Evolutionary conservation across 768 basidiomycete genomes (phyloP).

Genomic region (Phlegmacium glaucopus): DNA sequence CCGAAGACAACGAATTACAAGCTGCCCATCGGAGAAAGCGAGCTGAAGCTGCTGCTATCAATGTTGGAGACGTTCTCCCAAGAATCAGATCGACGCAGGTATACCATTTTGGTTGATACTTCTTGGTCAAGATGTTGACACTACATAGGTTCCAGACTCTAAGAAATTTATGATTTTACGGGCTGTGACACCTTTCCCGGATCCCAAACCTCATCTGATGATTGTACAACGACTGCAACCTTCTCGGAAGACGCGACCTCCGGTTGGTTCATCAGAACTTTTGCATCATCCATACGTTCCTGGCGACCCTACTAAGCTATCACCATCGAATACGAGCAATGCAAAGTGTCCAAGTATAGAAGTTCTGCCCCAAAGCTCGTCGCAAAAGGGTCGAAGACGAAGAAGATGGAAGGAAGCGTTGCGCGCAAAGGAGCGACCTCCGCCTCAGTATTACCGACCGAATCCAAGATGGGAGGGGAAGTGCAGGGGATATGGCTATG

Average conservation of each 20-base stretch:
- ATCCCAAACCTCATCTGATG: conserved; percentile 22
- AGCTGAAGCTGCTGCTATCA: conserved; percentile 39
- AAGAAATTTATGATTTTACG: background rate
- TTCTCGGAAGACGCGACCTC: conserved; percentile 39
- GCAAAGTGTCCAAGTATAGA: conserved; percentile 21
- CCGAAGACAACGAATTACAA: conserved; percentile 42
- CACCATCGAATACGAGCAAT: conserved; percentile 5
- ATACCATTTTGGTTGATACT: background rate
- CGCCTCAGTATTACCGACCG: conserved; percentile 41
- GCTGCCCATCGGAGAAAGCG: conserved; percentile 40
- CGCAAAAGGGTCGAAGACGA: conserved; percentile 13
- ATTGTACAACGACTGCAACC: conserved; percentile 27
- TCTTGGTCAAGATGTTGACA: background rate
- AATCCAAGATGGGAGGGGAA: conserved; percentile 32
- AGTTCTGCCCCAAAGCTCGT: conserved; percentile 4
- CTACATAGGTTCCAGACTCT: background rate
- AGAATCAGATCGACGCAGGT: conserved; percentile 13
- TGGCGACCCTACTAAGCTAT: conserved; percentile 2
- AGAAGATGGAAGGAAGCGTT: conserved; percentile 8
- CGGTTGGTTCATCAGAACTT: conserved; percentile 26
- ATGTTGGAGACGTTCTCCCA: conserved; percentile 26
- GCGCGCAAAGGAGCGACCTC: conserved; percentile 21
- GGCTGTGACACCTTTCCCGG: conserved; percentile 1
- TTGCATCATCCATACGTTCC: conserved; percentile 32
- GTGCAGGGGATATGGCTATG: conserved; percentile 41